phyloP scores from a whole-genome alignment of 1,284 basidiomycete genomes.

The Ganoderma lucidum region DNA sequence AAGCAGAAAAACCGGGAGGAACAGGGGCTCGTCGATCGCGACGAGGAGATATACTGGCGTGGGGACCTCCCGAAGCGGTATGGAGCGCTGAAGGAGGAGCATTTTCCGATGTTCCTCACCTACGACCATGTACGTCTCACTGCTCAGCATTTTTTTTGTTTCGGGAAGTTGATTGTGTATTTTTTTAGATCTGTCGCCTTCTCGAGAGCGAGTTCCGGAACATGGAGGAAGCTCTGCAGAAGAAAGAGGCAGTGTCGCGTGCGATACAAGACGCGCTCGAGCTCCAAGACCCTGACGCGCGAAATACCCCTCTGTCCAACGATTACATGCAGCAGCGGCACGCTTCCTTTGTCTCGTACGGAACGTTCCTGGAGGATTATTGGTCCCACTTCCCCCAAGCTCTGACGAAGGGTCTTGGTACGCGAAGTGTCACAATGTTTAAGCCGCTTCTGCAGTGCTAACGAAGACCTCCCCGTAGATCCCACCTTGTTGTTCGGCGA shows the following conservation, averaged over 20 bases:
- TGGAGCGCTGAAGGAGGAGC: constrained; percentile 61
- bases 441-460: too few relatives aligned
- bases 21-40: constrained; percentile 52
- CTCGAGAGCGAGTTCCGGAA: constrained; percentile 33
- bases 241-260: constrained; percentile 13
- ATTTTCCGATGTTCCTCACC: constrained; percentile 79
- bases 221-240: not conserved
- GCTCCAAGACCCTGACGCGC: constrained; percentile 6
- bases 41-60: constrained; percentile 56
- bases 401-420: constrained; percentile 65
- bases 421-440: not conserved
- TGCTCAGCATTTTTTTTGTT: not conserved
- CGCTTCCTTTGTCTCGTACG: constrained; percentile 53
- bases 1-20: constrained; percentile 39
- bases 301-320: constrained; percentile 25
- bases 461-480: too few relatives aligned
- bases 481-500: constrained; percentile 73
- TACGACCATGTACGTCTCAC: constrained; percentile 61
- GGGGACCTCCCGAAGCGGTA: constrained; percentile 62
- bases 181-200: constrained; percentile 25
- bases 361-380: constrained; percentile 59
- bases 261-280: constrained; percentile 19
- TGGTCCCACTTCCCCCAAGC: constrained; percentile 71
- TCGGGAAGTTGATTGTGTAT: not conserved
- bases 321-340: constrained; percentile 40